Evolutionary conservation across 1,284 basidiomycete genomes (phyloP), one percentile per base, ranked within the genome.

Genomic region (Moesziomyces antarcticus): DNA sequence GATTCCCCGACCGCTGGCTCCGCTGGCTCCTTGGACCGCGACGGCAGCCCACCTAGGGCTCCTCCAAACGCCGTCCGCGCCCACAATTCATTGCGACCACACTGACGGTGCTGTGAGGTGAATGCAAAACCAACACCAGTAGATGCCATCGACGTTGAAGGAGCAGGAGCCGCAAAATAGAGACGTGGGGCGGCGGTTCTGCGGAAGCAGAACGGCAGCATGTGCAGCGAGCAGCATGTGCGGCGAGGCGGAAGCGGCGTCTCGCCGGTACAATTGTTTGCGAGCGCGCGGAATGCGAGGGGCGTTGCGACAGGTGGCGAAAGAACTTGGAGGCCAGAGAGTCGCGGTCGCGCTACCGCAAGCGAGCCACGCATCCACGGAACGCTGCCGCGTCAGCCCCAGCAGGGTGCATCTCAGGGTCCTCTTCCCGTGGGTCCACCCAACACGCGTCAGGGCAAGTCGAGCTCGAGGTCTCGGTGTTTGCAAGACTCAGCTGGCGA

Each of bases 371-470:
- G 30, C 30, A 33, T 11, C 10, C 30, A 40, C 6, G 35, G 35
- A 16, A 35, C 5, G 16, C 11, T 35, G 25, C 35, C 37, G 37
- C 18, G 16, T 40, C 16, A 40, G 37, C 37, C 37, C 47, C 18
- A 50, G 49, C 18, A 50, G 49, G 49, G 35, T 40, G 33, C 49
- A 50, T n/a, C 35, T 41, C 49, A 50, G 49, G 49, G 49, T 50
- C 49, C 49, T 40, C 25, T 6, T 16, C 24, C 45, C 44, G 10
- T 40, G 37, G 37, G 16, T 40, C 37, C 14, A 40, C 14, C 14
- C 37, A 18, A 18, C 37, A 33, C 37, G 37, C 37, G 37, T 40
- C 37, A 18, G 16, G 6, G 37, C 16, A 25, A 47, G 7, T 13
- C 24, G 4, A 30, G 44, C 20, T 22, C 20, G 44, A 13, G 44